Conservation (phyloP, 2,329 filamentous ascomycete species). For the Tolypocladium ovalisporum region DNA sequence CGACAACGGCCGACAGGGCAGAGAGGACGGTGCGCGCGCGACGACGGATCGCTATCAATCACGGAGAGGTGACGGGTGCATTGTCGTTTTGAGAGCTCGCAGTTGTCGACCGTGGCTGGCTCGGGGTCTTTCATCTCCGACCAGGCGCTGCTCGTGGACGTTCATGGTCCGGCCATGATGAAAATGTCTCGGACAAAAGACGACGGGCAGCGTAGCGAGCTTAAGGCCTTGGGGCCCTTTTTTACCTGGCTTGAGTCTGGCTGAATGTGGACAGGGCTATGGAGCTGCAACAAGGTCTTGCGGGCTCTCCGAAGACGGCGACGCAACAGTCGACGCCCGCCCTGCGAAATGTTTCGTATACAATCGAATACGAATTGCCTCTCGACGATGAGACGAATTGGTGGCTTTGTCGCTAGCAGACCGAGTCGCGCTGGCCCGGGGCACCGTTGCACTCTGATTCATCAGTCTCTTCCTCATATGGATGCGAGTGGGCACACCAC, state of each 20-base stretch:
- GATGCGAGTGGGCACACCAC: slow-evolving; percentile 1
- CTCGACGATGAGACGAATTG: background rate
- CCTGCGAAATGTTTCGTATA: background rate
- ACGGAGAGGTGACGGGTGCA: background rate
- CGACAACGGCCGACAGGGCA: background rate
- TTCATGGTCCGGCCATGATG: slow-evolving; percentile 4
- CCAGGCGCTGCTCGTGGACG: slow-evolving; percentile 2
- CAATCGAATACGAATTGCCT: background rate
- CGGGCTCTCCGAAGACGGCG: background rate
- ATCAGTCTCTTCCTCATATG: background rate
- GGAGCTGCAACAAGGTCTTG: background rate
- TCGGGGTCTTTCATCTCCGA: slow-evolving; percentile 1
- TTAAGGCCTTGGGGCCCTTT: background rate
- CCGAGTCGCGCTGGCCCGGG: background rate
- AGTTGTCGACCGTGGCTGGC: background rate
- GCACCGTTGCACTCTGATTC: background rate
- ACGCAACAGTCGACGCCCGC: background rate
- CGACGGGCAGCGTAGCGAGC: background rate
- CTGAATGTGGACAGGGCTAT: background rate
- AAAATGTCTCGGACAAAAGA: slow-evolving; percentile 8
- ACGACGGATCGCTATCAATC: background rate
- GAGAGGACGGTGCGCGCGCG: background rate
- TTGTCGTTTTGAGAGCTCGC: background rate
- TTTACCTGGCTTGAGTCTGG: background rate
- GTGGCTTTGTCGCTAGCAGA: slow-evolving; percentile 1